phyloP scores from a whole-genome alignment of 139 green algal species.

The Chlamydomonas asymmetrica region DNA sequence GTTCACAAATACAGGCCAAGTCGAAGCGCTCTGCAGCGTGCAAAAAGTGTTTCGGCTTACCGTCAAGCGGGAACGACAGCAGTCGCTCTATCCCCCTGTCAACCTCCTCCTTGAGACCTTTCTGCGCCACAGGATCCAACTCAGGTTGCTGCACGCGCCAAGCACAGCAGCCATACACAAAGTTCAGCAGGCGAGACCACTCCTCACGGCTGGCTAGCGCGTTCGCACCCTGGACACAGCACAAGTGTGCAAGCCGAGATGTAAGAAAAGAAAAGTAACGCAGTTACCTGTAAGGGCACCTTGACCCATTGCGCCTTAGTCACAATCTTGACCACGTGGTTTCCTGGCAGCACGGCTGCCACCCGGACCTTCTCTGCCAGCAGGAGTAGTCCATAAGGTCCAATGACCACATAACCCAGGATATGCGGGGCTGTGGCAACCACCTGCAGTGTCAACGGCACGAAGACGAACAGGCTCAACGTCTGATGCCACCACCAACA shows the following conservation, averaged over 20 bases:
- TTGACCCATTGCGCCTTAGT: constrained; percentile 78
- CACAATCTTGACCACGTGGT: constrained; percentile 84
- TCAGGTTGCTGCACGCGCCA: constrained; percentile 39
- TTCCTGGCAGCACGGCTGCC: constrained; percentile 81
- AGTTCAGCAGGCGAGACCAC: too few relatives aligned
- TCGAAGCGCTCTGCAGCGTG: too few relatives aligned
- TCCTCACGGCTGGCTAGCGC: too few relatives aligned
- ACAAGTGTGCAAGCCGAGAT: too few relatives aligned
- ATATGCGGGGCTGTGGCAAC: constrained; percentile 68
- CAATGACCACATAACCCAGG: constrained; percentile 83
- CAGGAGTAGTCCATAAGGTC: constrained; percentile 74
- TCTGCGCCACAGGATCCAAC: constrained; percentile 18
- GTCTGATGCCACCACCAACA: too few relatives aligned
- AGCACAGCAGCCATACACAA: too few relatives aligned
- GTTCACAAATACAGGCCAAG: too few relatives aligned
- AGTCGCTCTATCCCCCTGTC: constrained; percentile 33
- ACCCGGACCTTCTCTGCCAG: constrained; percentile 75
- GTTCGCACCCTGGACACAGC: too few relatives aligned
- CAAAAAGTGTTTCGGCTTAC: too few relatives aligned
- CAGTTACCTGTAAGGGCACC: constrained; percentile 76
- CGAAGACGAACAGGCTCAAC: background rate
- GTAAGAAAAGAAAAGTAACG: too few relatives aligned
- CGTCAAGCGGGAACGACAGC: constrained; percentile 34
- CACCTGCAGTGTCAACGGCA: constrained; percentile 28
- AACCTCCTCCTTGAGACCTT: constrained; percentile 34